These are phyloP conservation scores for Ustilago tritici DNA, from an alignment of 1,284 basidiomycete genomes.

Conservation along the genomic window DNA sequence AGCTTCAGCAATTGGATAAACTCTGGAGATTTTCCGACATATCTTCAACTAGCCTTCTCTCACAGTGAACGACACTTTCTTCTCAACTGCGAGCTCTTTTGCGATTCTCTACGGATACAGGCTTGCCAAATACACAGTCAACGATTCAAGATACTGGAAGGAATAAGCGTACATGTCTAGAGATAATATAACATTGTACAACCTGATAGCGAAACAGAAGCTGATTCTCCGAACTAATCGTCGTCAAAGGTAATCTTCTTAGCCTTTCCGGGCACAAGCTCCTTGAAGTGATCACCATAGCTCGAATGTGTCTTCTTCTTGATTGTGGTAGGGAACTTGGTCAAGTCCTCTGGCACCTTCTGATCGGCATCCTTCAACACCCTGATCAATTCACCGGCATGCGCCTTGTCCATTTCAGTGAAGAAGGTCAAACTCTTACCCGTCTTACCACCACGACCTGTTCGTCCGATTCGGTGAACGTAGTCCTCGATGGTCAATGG, in stretches of 20 bases:
- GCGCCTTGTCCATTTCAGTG: constrained; percentile 74
- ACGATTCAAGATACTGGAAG: neutral
- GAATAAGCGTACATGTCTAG: neutral
- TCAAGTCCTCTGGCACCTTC: constrained; percentile 78
- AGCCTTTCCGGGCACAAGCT: constrained; percentile 77
- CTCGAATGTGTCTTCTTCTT: constrained; percentile 92
- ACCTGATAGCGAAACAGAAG: neutral
- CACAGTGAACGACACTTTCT: too few species aligned
- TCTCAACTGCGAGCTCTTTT: too few species aligned
- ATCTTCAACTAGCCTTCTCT: too few species aligned
- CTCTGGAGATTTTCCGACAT: too few species aligned
- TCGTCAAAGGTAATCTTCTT: constrained; percentile 73
- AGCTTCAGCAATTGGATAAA: too few species aligned
- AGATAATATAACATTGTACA: constrained; percentile 7
- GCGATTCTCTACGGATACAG: neutral
- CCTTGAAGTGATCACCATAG: constrained; percentile 70
- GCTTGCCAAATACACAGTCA: neutral
- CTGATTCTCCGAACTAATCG: constrained; percentile 9
- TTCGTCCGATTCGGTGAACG: constrained; percentile 95
- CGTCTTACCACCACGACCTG: constrained; percentile 88
- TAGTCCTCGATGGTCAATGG: constrained; percentile 82
- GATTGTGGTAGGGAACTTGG: constrained; percentile 91
- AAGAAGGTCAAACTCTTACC: constrained; percentile 98
- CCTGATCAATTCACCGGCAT: constrained; percentile 92
- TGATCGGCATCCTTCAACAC: constrained; percentile 89